Evolutionary conservation across 164 flowering plant species (phyloP).

Genomic region (Tetrastigma voinierianum): DNA sequence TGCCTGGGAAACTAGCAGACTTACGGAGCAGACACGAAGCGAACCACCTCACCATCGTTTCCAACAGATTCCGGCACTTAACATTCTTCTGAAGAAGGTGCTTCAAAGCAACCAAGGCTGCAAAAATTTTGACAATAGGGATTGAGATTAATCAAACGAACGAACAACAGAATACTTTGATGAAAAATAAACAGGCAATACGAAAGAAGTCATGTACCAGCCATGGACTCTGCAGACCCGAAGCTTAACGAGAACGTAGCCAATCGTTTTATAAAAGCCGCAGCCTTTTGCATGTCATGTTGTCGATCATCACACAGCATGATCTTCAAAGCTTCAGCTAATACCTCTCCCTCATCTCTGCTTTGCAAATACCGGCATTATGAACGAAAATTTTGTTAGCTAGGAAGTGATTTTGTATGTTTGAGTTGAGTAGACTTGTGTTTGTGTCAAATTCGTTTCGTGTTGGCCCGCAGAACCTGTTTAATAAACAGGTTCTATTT

Average conservation of each 20-base stretch:
- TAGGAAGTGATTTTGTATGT: too few relatives aligned
- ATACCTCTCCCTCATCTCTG: slow-evolving; percentile 84
- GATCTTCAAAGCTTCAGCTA: slow-evolving; percentile 85
- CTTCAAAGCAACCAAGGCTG: slow-evolving; percentile 83
- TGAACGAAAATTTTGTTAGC: neutral
- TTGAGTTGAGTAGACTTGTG: too few relatives aligned
- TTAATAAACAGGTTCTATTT: too few relatives aligned
- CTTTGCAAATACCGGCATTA: neutral
- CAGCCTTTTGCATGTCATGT: slow-evolving; percentile 96
- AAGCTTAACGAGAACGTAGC: slow-evolving; percentile 78
- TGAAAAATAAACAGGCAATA: neutral
- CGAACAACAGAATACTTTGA: neutral
- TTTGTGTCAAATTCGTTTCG: too few relatives aligned
- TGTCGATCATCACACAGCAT: slow-evolving; percentile 95
- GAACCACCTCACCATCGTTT: slow-evolving; percentile 98
- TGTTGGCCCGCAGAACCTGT: too few relatives aligned
- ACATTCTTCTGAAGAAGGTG: slow-evolving; percentile 83
- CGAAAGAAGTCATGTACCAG: slow-evolving; percentile 40
- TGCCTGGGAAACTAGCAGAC: slow-evolving; percentile 9
- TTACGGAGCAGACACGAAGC: slow-evolving; percentile 76
- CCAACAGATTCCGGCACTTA: slow-evolving; percentile 82
- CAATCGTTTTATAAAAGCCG: slow-evolving; percentile 89
- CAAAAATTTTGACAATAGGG: slow-evolving; percentile 15
- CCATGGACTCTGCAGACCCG: slow-evolving; percentile 90
- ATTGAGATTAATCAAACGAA: neutral